Evolutionary conservation across 2,329 filamentous ascomycete species (phyloP), one percentile per base, ranked within the genome.

Genomic region (Botryotinia narcissicola): DNA sequence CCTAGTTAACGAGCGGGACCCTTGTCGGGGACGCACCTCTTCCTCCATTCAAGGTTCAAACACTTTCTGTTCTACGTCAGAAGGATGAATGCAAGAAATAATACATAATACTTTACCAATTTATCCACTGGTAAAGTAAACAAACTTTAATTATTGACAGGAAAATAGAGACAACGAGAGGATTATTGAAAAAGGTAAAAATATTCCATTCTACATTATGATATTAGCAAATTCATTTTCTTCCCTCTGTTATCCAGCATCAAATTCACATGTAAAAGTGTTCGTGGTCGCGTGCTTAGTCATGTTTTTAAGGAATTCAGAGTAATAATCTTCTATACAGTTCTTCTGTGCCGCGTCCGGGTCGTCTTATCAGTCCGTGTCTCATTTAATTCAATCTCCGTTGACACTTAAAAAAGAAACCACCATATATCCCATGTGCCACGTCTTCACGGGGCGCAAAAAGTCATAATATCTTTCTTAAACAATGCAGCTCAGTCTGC

Each of bases 401-500:
- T 75, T 70, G 62, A 73, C 75, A 73, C 61, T 73, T 64, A 71
- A 59, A 68, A 59, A 62, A 66, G 51, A 57, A 73, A 61, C 64
- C 64, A 51, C 60, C 59, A 51, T 57, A 59, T 40, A 71, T n/a
- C 48, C 67, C 73, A 75, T 78, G 78, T 81, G 79, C 78, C 78
- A 76, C 75, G 71, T 73, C 44, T 68, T 71, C 74, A 69, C 75
- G 77, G 77, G 78, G 78, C 78, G 75, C 77, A 77, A 73, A 73
- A 73, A 77, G 72, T 68, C 76, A 80, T 73, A 78, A 80, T 80
- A 78, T 74, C 76, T 79, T 77, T 74, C 79, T 78, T 76, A 78
- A 83, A 85, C 81, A 79, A 90, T 90, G 88, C 86, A 84, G 88
- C 84, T 85, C 87, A 87, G 85, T 88, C 88, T 86, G 85, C 86